Conservation (phyloP, 352 stramenopile species). For the Elongisporangium undulatum region DNA sequence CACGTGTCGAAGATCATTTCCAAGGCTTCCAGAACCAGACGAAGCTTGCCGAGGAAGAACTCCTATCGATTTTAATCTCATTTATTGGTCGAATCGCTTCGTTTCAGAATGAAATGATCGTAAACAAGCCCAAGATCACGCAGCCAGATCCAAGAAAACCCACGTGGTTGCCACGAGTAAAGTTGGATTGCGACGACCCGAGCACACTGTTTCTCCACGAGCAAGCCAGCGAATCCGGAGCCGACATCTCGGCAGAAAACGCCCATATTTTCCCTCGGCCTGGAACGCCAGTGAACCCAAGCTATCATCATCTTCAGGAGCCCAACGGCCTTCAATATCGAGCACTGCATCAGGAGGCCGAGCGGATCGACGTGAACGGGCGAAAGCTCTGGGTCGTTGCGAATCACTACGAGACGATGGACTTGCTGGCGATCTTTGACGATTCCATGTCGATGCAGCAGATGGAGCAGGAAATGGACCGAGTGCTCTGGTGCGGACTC, state of each 20-base stretch:
- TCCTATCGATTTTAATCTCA: slow-evolving; percentile 14
- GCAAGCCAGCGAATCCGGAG: slow-evolving; percentile 15
- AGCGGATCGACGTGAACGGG: slow-evolving; percentile 17
- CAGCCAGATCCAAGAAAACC: slow-evolving; percentile 16
- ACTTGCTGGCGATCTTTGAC: slow-evolving; percentile 38
- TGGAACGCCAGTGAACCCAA: slow-evolving; percentile 2
- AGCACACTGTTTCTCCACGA: slow-evolving; percentile 35
- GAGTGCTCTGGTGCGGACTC: neutral
- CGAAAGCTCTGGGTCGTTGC: slow-evolving; percentile 36
- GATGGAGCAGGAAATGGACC: slow-evolving; percentile 42
- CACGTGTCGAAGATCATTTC: neutral
- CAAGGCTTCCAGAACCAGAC: neutral
- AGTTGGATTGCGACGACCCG: slow-evolving; percentile 29
- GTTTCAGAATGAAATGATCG: slow-evolving; percentile 15
- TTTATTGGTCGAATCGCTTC: slow-evolving; percentile 23
- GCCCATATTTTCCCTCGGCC: slow-evolving; percentile 36
- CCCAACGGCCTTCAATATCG: slow-evolving; percentile 9
- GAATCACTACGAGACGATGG: slow-evolving; percentile 39
- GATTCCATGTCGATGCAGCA: slow-evolving; percentile 16
- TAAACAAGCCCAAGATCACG: neutral
- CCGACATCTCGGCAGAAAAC: slow-evolving; percentile 37
- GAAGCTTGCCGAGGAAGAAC: neutral
- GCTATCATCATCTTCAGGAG: slow-evolving; percentile 8
- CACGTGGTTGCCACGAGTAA: slow-evolving; percentile 33
- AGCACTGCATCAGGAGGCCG: slow-evolving; percentile 30